Conservation (phyloP, 495 filamentous ascomycete genomes). For the Cercophora sp. region DNA sequence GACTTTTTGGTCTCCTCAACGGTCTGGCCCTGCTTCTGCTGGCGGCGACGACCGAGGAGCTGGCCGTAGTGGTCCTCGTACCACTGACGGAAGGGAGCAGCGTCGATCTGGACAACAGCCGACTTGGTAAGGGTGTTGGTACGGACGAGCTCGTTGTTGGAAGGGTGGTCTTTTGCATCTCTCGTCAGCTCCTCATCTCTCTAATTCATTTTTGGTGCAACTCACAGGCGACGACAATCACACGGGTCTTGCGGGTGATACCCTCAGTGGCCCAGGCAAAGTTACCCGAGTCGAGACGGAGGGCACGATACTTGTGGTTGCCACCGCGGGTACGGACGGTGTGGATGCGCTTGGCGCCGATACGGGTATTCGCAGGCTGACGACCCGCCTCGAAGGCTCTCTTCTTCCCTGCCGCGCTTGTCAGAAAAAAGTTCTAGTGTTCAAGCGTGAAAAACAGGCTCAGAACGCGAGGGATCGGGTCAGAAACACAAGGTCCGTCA, state of each 20-base stretch:
- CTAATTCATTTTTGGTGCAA: background rate
- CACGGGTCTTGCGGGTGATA: slow-evolving; percentile 94
- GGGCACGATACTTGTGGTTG: slow-evolving; percentile 98
- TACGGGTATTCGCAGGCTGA: slow-evolving; percentile 98
- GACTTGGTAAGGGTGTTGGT: slow-evolving; percentile 99
- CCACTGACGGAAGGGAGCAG: slow-evolving; percentile 98
- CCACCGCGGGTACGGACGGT: slow-evolving; percentile 97
- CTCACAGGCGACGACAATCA: slow-evolving; percentile 83
- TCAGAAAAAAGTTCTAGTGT: slow-evolving; percentile 27
- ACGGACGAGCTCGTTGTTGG: slow-evolving; percentile 99
- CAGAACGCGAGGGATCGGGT: slow-evolving; percentile 53
- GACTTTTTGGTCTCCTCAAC: slow-evolving; percentile 79
- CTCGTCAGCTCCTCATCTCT: background rate
- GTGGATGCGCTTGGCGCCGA: slow-evolving; percentile 97
- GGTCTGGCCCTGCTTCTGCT: slow-evolving; percentile 64
- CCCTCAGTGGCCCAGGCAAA: slow-evolving; percentile 99
- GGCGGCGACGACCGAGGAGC: slow-evolving; percentile 80
- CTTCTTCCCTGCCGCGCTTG: slow-evolving; percentile 59
- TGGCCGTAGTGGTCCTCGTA: slow-evolving; percentile 99
- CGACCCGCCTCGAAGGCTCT: slow-evolving; percentile 99
- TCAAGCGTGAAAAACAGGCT: slow-evolving; percentile 47
- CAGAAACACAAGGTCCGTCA: too few species aligned
- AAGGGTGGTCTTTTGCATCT: slow-evolving; percentile 69
- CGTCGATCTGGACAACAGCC: slow-evolving; percentile 97
- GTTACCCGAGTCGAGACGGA: slow-evolving; percentile 98